phyloP scores from a whole-genome alignment of 495 filamentous ascomycete genomes.

The Podospora fimiseda region DNA sequence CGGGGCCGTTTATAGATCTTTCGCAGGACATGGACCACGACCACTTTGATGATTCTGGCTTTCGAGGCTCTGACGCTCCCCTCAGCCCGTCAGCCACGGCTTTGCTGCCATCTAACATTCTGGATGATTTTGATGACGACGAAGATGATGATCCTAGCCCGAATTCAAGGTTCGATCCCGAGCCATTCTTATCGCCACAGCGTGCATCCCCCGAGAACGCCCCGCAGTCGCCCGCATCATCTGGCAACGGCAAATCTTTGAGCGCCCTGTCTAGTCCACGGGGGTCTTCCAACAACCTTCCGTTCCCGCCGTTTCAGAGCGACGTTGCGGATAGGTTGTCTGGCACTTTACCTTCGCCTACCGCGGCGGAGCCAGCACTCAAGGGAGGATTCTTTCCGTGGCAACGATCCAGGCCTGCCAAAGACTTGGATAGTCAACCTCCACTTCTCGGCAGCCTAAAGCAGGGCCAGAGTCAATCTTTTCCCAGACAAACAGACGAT shows the following conservation, averaged over 20 bases:
- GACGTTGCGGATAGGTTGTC: constrained; percentile 34
- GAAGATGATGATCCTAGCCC: constrained; percentile 62
- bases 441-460: constrained; percentile 68
- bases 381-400: constrained; percentile 53
- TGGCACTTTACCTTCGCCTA: constrained; percentile 14
- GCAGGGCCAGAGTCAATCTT: constrained; percentile 73
- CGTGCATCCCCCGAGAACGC: constrained; percentile 41
- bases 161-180: constrained; percentile 32
- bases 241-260: constrained; percentile 48
- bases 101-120: constrained; percentile 72
- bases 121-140: constrained; percentile 64
- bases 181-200: constrained; percentile 23
- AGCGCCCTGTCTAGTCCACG: constrained; percentile 64
- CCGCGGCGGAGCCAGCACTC: constrained; percentile 18
- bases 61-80: constrained; percentile 50
- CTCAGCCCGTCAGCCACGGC: constrained; percentile 77
- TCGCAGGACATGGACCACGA: constrained; percentile 29
- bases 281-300: constrained; percentile 52
- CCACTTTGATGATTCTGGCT: constrained; percentile 38
- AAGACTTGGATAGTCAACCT: constrained; percentile 61
- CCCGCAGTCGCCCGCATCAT: constrained; percentile 67
- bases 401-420: constrained; percentile 59
- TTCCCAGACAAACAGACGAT: constrained; percentile 54
- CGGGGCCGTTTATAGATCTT: constrained; percentile 47
- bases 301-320: constrained; percentile 38